A percentile compares a stretch with the other conserved stretches of the same genome.
phyloP scores from a whole-genome alignment of 306 rosid genomes.

The Begonia fuchsioides region DNA sequence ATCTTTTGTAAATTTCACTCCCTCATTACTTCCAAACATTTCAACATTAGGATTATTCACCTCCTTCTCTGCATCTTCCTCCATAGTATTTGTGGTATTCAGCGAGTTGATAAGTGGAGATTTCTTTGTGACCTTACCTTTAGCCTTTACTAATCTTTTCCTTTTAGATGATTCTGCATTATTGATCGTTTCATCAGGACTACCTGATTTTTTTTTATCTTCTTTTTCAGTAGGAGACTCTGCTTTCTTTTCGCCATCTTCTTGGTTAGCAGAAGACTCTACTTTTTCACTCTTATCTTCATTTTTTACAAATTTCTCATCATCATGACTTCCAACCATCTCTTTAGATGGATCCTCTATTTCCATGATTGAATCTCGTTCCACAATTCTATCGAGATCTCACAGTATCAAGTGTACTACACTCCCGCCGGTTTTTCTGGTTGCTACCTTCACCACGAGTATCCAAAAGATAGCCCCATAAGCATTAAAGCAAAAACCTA shows the following conservation, averaged over 20 bases:
- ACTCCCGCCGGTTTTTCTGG: no score
- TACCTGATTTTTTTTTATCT: slow-evolving; percentile 1
- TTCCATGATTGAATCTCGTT: slow-evolving; percentile 8
- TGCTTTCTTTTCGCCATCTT: slow-evolving; percentile 1
- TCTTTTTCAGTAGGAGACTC: slow-evolving; percentile 18
- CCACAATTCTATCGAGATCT: not conserved
- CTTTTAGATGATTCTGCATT: no score
- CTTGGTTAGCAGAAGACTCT: slow-evolving; percentile 5
- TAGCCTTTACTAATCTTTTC: no score
- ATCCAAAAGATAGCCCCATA: no score
- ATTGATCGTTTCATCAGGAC: no score
- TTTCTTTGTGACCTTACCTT: no score
- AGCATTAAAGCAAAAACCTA: no score
- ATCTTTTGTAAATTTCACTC: not conserved
- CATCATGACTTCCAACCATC: not conserved
- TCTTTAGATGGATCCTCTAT: not conserved
- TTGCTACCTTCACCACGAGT: no score
- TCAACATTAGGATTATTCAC: not conserved
- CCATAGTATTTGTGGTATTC: not conserved
- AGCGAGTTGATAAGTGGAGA: no score
- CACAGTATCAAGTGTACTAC: no score
- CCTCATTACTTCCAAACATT: not conserved
- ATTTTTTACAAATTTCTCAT: not conserved
- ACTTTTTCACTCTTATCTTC: slow-evolving; percentile 5
- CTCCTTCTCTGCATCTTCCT: slow-evolving; percentile 9